Evolutionary conservation across 164 flowering plant species (phyloP), one percentile per base, ranked within the genome.

Genomic region (Tetracentron sinense): DNA sequence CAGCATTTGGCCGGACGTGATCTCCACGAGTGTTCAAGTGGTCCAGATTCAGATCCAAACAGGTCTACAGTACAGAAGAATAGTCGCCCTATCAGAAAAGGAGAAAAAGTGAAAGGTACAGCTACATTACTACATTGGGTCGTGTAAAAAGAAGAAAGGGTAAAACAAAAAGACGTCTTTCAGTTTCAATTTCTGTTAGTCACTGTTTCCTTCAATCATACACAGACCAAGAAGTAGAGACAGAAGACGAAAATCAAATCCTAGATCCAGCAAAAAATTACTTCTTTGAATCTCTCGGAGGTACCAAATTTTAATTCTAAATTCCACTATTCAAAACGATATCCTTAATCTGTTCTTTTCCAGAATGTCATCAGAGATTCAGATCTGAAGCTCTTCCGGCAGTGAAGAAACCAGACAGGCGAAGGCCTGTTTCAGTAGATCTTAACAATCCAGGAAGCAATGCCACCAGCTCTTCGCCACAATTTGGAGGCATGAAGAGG

Each of bases 211-310:
- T 71, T 70, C 69, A 56, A 64, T 65, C 28, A 42, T 62, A 27
- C 15, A 62, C 74, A 77, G 83, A 57, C 61, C 5, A 38, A 16
- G 74, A 75, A 42, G 67, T 63, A 14, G 80, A 77, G 53, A 65
- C 62, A 51, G 87, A 83, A n/a, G 85, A 77, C 60, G 80, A 72
- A 26, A 74, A 28, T 54, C 62, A 54, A 12, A 35, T 53, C 11
- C 11, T 74, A 48, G 86, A 84, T 76, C 81, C 93, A 11, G 84
- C 85, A 1, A 85, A 82, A 35, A 75, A 62, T 74, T 88, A 93
- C 5, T 89, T 89, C 72, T 85, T 96, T 70, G 67, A 68, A 27
- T 94, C 93, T 63, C 77, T 89, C 42, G 84, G 72, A 87, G 96
- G 97, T 88, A 71, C 27, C 25, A 26, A 29, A 38, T 10, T 15